Evolutionary conservation across 805 yeast species (phyloP), one percentile per base, ranked within the genome.

Genomic region (Yarrowia phangngaensis): DNA sequence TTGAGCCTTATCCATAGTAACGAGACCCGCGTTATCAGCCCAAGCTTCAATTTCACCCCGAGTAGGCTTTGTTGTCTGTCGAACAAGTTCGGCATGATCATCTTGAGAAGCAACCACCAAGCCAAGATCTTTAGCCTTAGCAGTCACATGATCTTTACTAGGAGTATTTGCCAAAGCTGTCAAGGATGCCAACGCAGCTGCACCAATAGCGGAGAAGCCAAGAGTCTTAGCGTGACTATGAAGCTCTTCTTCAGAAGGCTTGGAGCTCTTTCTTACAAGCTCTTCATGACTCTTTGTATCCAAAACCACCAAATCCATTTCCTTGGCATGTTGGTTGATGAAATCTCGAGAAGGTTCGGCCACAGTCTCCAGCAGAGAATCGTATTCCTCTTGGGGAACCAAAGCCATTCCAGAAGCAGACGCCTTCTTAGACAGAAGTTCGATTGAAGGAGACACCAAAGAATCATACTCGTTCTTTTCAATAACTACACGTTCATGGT

Each of bases 51-150:
- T 15, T 17, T 56, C 59, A 1, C 36, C 48, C 9, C 35, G 30
- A 12, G 52, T 35, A 8, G 55, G 56, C 23, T 43, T 27, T 8
- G 43, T 15, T 3, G 57, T 51, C 24, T 45, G 30, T 2, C 50
- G 31, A 12, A 33, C 19, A 6, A 57, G 53, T 30, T 52, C 56
- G 8, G 52, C 33, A 26, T 54, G 53, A 31, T 68, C 70, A 12
- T 60, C 67, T 19, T 60, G 55, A 3, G 67, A 51, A 11, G 70
- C 15, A 7, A 65, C 52, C 11, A 57, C 60, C n/a, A 63, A 60
- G 9, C 64, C 66, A 22, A 54, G 51, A 1, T 35, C 51, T 1
- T 43, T 51, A 5, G 62, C 63, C 38, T 53, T 54, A 4, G 47
- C 40, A 2, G 38, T 38, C 12, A 57, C 28, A 22, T 29, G 35